Evolutionary conservation across 2,329 filamentous ascomycete species (phyloP), one percentile per base, ranked within the genome.

Genomic region (Calonectria honghensis): DNA sequence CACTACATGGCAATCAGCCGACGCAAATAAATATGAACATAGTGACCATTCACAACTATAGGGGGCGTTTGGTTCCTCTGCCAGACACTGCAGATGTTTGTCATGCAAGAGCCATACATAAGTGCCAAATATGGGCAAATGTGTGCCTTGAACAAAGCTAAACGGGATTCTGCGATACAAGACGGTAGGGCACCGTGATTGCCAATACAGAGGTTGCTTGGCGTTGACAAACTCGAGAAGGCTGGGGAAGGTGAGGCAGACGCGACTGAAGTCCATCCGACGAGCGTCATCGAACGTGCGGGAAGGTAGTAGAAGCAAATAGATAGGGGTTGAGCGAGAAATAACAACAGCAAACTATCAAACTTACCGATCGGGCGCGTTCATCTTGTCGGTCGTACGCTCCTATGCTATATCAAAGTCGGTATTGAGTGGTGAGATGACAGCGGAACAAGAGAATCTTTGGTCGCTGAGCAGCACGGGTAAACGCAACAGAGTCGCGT

Each of bases 311-410:
- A 70, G 32, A 70, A 32, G 29, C 67, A 11, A 16, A 39, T 7
- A 41, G 51, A 18, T 1, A 32, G 31, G 57, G 45, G 37, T 24
- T 37, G 70, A 52, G 63, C 27, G 10, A 13, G 18, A 50, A 14
- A 63, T 1, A 27, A 11, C 6, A 51, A 59, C 16, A 27, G 11
- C 48, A 39, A 57, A 45, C 68, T 64, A 61, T 64, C 20, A 67
- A 50, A 85, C 89, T 83, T 78, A 91, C 89, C 89, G 86, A 81
- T 91, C 89, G 24, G 89, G 89, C 16, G 89, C 89, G 85, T 91
- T 91, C 89, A 91, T 91, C 35, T 79, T 88, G 76, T 11, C 73
- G 24, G 27, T 32, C 27, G 69, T 37, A 31, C 24, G 29, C 45
- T 67, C n/a, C 35, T n/a, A 57, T 68, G 52, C 51, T 63, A 63